Conservation (phyloP, 2,329 filamentous ascomycete species). For the Fusarium falciforme region DNA sequence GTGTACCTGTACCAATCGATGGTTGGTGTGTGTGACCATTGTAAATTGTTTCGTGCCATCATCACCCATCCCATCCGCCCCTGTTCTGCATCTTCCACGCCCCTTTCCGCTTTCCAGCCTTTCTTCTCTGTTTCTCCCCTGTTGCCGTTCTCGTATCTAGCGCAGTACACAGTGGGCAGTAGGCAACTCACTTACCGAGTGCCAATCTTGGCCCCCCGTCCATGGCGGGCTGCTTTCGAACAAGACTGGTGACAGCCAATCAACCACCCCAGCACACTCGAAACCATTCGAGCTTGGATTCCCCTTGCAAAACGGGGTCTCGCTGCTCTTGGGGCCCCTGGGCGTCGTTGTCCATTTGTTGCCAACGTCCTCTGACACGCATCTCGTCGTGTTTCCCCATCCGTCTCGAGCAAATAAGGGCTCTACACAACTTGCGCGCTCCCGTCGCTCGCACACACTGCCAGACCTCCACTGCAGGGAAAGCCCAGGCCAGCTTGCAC, state of each 20-base stretch:
- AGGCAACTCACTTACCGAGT: background rate
- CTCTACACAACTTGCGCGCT: background rate
- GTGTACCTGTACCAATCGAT: background rate
- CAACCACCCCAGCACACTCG: conserved; percentile 24
- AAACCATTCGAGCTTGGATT: conserved; percentile 26
- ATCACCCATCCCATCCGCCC: background rate
- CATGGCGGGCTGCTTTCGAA: conserved; percentile 15
- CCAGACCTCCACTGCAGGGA: conserved; percentile 11
- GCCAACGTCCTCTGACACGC: conserved; percentile 14
- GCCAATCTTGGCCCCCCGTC: background rate
- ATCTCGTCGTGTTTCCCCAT: conserved; percentile 35
- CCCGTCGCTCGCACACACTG: background rate
- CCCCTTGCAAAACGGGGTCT: conserved; percentile 17
- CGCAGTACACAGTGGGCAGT: background rate
- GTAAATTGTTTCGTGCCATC: conserved; percentile 28
- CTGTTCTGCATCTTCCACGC: background rate
- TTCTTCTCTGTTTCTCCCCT: background rate
- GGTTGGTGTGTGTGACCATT: background rate
- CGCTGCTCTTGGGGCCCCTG: background rate
- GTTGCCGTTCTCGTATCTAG: background rate
- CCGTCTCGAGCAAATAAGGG: conserved; percentile 25
- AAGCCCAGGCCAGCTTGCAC: conserved; percentile 13
- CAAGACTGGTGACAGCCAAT: conserved; percentile 17
- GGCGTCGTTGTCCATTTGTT: background rate
- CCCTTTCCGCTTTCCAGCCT: conserved; percentile 4